A percentile compares a stretch with the other conserved stretches of the same genome.
phyloP scores from a whole-genome alignment of 805 yeast genomes.

The Priceomyces haplophilus region DNA sequence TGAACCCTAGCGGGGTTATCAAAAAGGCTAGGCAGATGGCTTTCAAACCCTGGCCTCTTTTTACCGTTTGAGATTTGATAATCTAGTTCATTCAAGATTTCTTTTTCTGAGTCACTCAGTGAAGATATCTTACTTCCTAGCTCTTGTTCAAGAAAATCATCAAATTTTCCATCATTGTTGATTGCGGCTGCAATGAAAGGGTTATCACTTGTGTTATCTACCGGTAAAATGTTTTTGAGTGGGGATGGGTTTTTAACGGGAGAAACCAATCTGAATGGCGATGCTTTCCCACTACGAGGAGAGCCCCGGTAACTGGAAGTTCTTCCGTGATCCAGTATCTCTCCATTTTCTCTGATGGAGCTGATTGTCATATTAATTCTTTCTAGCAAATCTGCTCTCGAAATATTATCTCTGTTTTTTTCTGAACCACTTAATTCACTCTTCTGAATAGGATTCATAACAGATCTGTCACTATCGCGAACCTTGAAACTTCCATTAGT shows the following conservation, averaged over 20 bases:
- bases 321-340: not conserved
- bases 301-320: not conserved
- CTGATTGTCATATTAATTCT: conserved; percentile 23
- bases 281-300: not conserved
- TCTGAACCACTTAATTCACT: not conserved
- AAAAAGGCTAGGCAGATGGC: not conserved
- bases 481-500: not conserved
- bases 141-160: not conserved
- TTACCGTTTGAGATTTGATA: conserved; percentile 8
- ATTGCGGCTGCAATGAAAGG: not conserved
- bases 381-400: conserved; percentile 21
- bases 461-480: not conserved
- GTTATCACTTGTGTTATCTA: not conserved
- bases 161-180: not conserved
- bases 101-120: conserved; percentile 15
- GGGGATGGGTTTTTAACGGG: conserved; percentile 5
- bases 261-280: not conserved
- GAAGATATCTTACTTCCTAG: conserved; percentile 8
- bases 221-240: not conserved
- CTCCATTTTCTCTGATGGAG: conserved; percentile 10
- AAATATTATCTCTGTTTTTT: conserved; percentile 9
- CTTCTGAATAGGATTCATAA: not conserved
- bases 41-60: not conserved
- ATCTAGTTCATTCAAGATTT: conserved; percentile 18
- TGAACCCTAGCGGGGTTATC: not conserved